Evolutionary conservation across 78 protist species (phyloP).

Genomic region (Dictyostelium capitatum): DNA sequence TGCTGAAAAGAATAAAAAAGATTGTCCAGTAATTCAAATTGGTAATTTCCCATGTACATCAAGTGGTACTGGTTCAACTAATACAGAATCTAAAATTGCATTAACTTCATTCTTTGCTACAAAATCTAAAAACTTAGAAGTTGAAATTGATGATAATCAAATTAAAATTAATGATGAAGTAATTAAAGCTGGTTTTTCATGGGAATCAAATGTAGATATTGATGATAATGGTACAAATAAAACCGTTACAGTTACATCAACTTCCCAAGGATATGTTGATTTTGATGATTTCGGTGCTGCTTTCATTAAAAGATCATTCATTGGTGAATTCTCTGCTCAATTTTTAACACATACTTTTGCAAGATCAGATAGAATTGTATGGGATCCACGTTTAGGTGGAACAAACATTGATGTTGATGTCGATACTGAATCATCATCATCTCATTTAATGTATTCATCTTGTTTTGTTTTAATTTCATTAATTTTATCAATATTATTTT

Average conservation of each 20-base stretch:
- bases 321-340: neutral
- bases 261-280: neutral
- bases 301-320: neutral
- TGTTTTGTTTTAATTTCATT: neutral
- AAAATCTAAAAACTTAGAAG: neutral
- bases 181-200: neutral
- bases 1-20: neutral
- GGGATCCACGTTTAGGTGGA: conserved; percentile 24
- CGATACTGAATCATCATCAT: neutral
- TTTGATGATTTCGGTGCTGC: neutral
- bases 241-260: neutral
- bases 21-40: neutral
- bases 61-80: neutral
- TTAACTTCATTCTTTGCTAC: neutral
- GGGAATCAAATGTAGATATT: neutral
- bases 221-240: neutral
- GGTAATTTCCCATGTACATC: neutral
- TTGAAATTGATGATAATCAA: neutral
- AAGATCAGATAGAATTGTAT: neutral
- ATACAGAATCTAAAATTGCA: neutral
- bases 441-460: neutral
- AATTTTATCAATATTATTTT: neutral
- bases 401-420: neutral
- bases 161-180: neutral
- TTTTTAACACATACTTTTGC: neutral